Evolutionary conservation across 441 rosid genomes (phyloP), one percentile per base, ranked within the genome.

Genomic region (Euphorbia corollata): DNA sequence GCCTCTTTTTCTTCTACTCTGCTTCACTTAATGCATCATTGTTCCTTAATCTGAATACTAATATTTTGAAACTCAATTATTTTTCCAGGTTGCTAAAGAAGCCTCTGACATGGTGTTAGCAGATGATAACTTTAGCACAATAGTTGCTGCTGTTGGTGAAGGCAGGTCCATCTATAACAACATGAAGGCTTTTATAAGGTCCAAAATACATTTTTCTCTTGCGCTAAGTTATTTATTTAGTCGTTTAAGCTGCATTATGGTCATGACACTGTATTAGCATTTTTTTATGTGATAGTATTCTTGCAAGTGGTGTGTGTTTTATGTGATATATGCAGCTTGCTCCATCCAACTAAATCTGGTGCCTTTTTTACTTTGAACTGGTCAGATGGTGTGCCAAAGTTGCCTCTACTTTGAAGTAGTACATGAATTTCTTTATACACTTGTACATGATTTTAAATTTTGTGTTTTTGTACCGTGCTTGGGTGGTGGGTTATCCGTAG

Each of bases 181-280:
- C 75, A 92, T 90, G 98, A 92, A 92, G 82, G 97, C 98, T 24
- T 92, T 92, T 69, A 92, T 92, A 70, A 84, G 97, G 97, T 91
- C 57, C 47, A 63, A 19, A 36, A 5, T 61, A 65, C 64, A 59
- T 59, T 16, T 41, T 30, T 56, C 41, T n/a, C 38, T 23, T 48
- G 8, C 10, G 19, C 48, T 23, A 51, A 13, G 48, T 58, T 13
- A 22, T 43, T 30, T 36, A 15, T 6, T 54, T 20, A 54, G 24
- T 18, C 7, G 20, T 32, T 50, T 68, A 13, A 27, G 32, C 27
- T 63, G 61, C 58, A 54, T 36, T 9, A 36, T 15, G 58, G 61
- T 59, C 19, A 19, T 59, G 57, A 23, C 56, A 39, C 22, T 30
- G 38, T 48, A 6, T 11, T 36, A 36, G 9, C 9, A 36, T 36